Base-by-base conservation (phyloP, 1,284 basidiomycete species). In the Stereum hirsutum region DNA sequence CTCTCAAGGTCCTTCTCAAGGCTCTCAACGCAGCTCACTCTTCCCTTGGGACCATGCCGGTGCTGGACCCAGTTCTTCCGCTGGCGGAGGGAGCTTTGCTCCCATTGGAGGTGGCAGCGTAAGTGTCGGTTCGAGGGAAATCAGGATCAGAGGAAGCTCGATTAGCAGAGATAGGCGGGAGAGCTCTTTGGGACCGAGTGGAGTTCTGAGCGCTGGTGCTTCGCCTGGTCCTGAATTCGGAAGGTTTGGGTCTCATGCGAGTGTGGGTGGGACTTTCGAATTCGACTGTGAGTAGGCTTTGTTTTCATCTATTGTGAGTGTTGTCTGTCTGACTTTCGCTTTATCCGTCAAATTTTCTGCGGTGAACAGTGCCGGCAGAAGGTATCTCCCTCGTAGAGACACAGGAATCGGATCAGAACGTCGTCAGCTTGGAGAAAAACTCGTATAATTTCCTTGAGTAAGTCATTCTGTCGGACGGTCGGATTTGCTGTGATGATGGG, bases 11-110 rank as follows among this genome's bases (percentile, higher is more conserved):
- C 55, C 60, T 15, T 24, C 47, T 39, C 57, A 62, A 35, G 72
- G 65, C 28, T 83, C 81, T 15, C 83, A 86, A 54, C 68, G 72
- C 27, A 83, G 75, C 52, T 75, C 78, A 6, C 58, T 88, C 35
- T 87, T 87, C 57, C 87, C 86, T 4, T 89, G 86, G 86, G 85
- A 89, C 53, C 72, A 88, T 57, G 83, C 82, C 12, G 82, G 78
- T 20, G n/a, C n/a, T n/a, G 33, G 37, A 1, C 64, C 66, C 5
- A 81, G 72, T 47, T 82, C 81, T 10, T 83, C 82, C 3, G 65
- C 56, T 27, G 54, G 54, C 28, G 65, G 56, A 3, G 65, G 56
- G 21, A 30, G 28, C 15, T 30, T 32, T 20, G 63, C 23, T 19
- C 40, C 56, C 46, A 66, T 60, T 5, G 61, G 63, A 28, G 72